A percentile compares a stretch with the other conserved stretches of the same genome.
Conservation (phyloP, 805 yeast species). For the Yarrowia sp. region DNA sequence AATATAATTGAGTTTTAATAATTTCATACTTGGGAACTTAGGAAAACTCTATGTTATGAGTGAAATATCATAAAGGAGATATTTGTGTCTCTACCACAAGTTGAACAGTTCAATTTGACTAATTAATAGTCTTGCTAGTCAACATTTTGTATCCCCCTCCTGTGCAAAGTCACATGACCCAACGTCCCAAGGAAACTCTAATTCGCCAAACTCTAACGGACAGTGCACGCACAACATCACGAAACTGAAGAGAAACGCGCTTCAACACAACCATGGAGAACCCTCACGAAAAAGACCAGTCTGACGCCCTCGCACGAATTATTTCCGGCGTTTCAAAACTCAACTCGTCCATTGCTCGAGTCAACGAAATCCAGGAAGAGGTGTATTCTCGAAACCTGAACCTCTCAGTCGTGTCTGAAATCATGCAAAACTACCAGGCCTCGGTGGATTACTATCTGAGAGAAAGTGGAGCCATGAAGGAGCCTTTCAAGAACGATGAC, state of each 20-base stretch:
- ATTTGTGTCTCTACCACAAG: not conserved
- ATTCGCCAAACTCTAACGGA: not conserved
- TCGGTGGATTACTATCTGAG: conserved; percentile 4
- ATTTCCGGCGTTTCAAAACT: conserved; percentile 14
- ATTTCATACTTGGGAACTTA: too few relatives aligned
- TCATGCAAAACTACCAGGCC: conserved; percentile 25
- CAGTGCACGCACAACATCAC: not conserved
- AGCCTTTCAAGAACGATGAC: conserved; percentile 15
- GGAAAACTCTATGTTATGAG: too few relatives aligned
- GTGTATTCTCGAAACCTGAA: conserved; percentile 12
- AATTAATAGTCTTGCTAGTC: not conserved
- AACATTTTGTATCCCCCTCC: not conserved
- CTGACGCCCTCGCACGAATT: conserved; percentile 2
- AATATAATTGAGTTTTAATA: too few relatives aligned
- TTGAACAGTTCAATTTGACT: not conserved
- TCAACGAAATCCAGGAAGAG: conserved; percentile 21
- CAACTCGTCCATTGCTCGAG: conserved; percentile 14
- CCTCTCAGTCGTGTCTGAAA: conserved; percentile 20
- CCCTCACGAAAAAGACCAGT: conserved; percentile 24
- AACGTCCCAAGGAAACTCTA: not conserved
- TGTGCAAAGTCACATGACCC: not conserved
- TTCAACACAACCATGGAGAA: conserved; percentile 3
- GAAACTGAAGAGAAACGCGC: not conserved
- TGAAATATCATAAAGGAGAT: too few relatives aligned
- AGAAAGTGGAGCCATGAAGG: conserved; percentile 17